Evolutionary conservation across 2,329 filamentous ascomycete genomes (phyloP).

Genomic region (Pseudopithomyces chartarum): DNA sequence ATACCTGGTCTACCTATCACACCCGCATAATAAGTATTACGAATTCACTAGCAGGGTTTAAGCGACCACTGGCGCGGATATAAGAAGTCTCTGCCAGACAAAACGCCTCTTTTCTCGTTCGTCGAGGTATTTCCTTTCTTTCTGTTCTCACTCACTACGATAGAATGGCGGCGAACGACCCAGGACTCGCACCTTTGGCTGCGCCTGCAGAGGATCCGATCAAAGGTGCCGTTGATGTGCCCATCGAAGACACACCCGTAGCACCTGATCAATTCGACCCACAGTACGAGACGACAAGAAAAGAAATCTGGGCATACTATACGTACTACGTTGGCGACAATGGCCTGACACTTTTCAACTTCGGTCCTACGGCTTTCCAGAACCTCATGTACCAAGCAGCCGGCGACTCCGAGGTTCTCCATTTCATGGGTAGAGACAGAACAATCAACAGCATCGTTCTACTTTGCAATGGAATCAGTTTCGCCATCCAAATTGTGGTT

Average conservation of each 20-base stretch:
- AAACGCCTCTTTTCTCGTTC: background rate
- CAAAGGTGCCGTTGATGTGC: conserved; percentile 1
- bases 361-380: conserved; percentile 54
- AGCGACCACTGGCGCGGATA: background rate
- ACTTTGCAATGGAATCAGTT: conserved; percentile 38
- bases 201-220: background rate
- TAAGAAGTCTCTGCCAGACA: background rate
- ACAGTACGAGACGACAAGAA: conserved; percentile 5
- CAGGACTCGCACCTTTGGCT: background rate
- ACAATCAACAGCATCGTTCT: conserved; percentile 27
- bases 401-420: conserved; percentile 56
- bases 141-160: background rate
- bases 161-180: background rate
- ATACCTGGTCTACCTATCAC: background rate
- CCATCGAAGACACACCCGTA: background rate
- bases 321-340: conserved; percentile 71
- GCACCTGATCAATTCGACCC: conserved; percentile 3
- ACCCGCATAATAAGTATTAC: background rate
- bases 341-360: conserved; percentile 65
- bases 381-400: conserved; percentile 67
- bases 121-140: background rate
- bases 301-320: conserved; percentile 19
- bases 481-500: conserved; percentile 67
- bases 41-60: conserved; percentile 2
- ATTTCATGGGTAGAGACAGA: conserved; percentile 59